These are phyloP conservation scores for Teunomyces aglyptinius DNA, from an alignment of 805 yeast genomes.

Conservation along the genomic window DNA sequence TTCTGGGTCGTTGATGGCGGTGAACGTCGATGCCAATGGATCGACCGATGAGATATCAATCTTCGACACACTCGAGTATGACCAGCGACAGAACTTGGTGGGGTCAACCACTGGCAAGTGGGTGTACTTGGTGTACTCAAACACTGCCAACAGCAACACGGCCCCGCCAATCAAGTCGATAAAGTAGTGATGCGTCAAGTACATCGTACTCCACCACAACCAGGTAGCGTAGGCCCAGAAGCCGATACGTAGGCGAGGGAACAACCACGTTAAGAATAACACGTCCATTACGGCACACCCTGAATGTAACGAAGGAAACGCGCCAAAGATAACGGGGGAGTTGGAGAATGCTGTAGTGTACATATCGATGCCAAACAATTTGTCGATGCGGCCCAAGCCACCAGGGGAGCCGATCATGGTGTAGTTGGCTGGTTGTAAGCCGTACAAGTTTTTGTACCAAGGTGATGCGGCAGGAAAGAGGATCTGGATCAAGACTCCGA, in stretches of 20 bases:
- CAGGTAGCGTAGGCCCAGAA: conserved; percentile 80
- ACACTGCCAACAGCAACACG: conserved; percentile 67
- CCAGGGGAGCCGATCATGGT: conserved; percentile 94
- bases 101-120: conserved; percentile 60
- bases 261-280: conserved; percentile 75
- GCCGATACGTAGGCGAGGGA: conserved; percentile 65
- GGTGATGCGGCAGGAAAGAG: conserved; percentile 95
- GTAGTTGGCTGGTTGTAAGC: conserved; percentile 86
- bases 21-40: conserved; percentile 23
- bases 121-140: conserved; percentile 63
- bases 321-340: conserved; percentile 94
- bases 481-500: conserved; percentile 82
- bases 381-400: conserved; percentile 86
- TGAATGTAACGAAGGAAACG: conserved; percentile 81
- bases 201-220: conserved; percentile 99
- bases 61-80: conserved; percentile 43
- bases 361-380: conserved; percentile 71
- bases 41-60: conserved; percentile 27
- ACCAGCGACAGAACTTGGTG: conserved; percentile 67
- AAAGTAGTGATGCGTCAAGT: conserved; percentile 93
- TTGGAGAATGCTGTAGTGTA: conserved; percentile 80
- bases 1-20: conserved; percentile 6
- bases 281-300: conserved; percentile 96
- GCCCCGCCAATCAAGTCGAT: conserved; percentile 95
- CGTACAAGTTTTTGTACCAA: conserved; percentile 87